Conservation (phyloP, 495 filamentous ascomycete species). For the Parmelia sp. region DNA sequence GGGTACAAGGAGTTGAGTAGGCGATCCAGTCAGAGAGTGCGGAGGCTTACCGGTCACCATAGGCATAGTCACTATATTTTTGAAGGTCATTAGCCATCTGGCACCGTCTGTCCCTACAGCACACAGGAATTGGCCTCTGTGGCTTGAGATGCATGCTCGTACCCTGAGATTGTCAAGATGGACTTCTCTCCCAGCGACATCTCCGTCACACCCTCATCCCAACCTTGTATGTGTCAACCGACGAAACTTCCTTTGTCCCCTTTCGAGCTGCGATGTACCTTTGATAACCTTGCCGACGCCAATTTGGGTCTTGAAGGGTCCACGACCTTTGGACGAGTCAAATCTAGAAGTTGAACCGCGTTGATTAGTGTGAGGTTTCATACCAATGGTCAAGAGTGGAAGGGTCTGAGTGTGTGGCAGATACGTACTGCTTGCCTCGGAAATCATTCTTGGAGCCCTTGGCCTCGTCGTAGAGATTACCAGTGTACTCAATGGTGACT, state of each 20-base stretch:
- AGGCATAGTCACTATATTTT: conserved; percentile 62
- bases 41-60: conserved; percentile 59
- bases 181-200: conserved; percentile 81
- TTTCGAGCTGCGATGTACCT: conserved; percentile 42
- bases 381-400: neutral
- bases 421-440: conserved; percentile 47
- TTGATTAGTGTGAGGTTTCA: conserved; percentile 4
- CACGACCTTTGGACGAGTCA: conserved; percentile 65
- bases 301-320: conserved; percentile 60
- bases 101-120: neutral
- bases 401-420: neutral
- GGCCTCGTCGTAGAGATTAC: conserved; percentile 63
- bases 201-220: conserved; percentile 75
- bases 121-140: neutral
- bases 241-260: neutral
- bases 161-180: conserved; percentile 70
- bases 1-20: neutral
- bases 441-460: conserved; percentile 37
- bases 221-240: conserved; percentile 49
- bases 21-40: conserved; percentile 1
- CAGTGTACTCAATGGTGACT: conserved; percentile 78
- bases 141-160: conserved; percentile 28
- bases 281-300: conserved; percentile 72
- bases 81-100: conserved; percentile 28
- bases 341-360: conserved; percentile 49